These are phyloP conservation scores for Dendrobium officinale DNA, from an alignment of 106 monocot genomes.

Conservation along the genomic window DNA sequence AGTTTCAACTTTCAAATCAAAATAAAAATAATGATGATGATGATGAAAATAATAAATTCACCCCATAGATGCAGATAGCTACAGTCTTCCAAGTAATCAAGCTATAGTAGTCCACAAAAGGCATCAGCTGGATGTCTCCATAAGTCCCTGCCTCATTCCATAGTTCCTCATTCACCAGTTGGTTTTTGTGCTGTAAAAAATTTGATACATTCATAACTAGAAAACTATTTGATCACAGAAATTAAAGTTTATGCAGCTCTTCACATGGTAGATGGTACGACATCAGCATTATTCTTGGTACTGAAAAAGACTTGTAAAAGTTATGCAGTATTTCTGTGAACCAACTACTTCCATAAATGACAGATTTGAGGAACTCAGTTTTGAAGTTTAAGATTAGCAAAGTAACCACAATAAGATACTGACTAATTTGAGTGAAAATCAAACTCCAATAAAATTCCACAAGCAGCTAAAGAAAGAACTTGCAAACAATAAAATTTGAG, in stretches of 20 bases:
- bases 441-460: not conserved
- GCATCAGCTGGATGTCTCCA: conserved; percentile 91
- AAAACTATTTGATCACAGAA: not conserved
- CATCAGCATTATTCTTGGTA: not conserved
- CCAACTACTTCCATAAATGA: not conserved
- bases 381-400: not conserved
- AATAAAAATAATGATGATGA: not conserved
- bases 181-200: conserved; percentile 76
- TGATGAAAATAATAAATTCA: conserved; percentile 13
- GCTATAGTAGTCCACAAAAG: conserved; percentile 92
- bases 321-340: not conserved
- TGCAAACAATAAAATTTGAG: not conserved
- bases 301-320: not conserved
- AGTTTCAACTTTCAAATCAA: not conserved
- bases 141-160: conserved; percentile 90
- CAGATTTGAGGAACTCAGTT: not conserved
- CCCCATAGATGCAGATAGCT: conserved; percentile 91
- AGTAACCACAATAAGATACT: not conserved
- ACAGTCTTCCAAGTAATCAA: conserved; percentile 90
- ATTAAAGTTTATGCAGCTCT: not conserved
- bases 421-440: not conserved
- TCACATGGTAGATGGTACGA: not conserved
- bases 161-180: conserved; percentile 89
- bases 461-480: not conserved
- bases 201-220: not conserved